Evolutionary conservation across 164 flowering plant species (phyloP).

Genomic region (Dillenia turbinata): DNA sequence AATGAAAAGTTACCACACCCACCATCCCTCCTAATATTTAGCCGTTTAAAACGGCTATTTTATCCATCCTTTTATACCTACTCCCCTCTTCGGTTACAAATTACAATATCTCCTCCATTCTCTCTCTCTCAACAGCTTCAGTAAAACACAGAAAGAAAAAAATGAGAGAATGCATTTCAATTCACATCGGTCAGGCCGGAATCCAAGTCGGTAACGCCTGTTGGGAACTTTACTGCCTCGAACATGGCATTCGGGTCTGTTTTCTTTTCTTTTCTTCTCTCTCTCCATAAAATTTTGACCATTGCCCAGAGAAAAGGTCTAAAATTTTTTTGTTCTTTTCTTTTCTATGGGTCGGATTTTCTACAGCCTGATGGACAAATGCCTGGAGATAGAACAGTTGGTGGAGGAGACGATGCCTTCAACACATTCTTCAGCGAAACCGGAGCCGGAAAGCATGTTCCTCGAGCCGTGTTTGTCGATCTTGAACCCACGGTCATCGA

Average conservation of each 20-base stretch:
- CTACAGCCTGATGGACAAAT: slow-evolving; percentile 74
- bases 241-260: slow-evolving; percentile 52
- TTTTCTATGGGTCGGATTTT: slow-evolving; percentile 1
- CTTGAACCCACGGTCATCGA: slow-evolving; percentile 71
- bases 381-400: slow-evolving; percentile 54
- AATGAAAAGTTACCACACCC: slow-evolving; percentile 1
- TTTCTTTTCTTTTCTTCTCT: background rate
- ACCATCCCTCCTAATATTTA: background rate
- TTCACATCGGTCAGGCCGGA: slow-evolving; percentile 67
- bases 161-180: slow-evolving; percentile 66
- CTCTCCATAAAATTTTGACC: background rate
- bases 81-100: background rate
- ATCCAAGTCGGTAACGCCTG: slow-evolving; percentile 70
- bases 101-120: slow-evolving; percentile 1
- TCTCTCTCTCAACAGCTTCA: background rate
- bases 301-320: too few relatives aligned
- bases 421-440: slow-evolving; percentile 70
- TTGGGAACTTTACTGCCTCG: slow-evolving; percentile 69
- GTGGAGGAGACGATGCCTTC: slow-evolving; percentile 73
- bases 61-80: background rate
- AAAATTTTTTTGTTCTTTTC: background rate
- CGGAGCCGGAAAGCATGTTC: slow-evolving; percentile 64
- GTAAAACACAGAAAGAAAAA: slow-evolving; percentile 9
- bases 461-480: slow-evolving; percentile 58
- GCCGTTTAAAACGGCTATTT: slow-evolving; percentile 9